Conservation (phyloP, 2,329 filamentous ascomycete species). For the Zymoseptoria tritici region DNA sequence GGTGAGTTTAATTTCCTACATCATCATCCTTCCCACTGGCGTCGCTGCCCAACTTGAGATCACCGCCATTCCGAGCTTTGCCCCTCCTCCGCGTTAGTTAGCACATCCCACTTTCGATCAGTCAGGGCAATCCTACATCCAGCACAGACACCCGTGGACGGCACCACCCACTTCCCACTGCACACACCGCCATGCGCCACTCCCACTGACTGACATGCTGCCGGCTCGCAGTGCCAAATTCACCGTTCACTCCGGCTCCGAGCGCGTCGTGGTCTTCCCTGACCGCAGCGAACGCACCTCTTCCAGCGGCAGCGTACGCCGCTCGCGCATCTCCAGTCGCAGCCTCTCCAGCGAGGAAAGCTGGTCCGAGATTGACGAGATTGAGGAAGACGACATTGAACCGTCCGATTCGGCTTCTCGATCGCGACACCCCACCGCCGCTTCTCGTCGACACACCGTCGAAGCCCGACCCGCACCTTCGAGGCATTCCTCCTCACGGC, state of each 20-base stretch:
- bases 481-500: constrained; percentile 34
- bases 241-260: constrained; percentile 17
- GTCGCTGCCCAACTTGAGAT: not conserved
- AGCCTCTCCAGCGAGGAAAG: constrained; percentile 24
- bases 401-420: constrained; percentile 45
- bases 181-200: not conserved
- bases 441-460: constrained; percentile 28
- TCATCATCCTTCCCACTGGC: not conserved
- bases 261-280: constrained; percentile 21
- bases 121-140: not conserved
- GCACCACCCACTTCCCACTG: not conserved
- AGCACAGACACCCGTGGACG: too few relatives aligned
- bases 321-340: constrained; percentile 22
- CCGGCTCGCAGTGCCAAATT: constrained; percentile 18
- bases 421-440: constrained; percentile 23
- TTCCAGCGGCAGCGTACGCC: constrained; percentile 25
- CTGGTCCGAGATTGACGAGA: constrained; percentile 25
- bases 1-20: not conserved
- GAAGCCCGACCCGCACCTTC: constrained; percentile 29
- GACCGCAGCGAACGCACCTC: constrained; percentile 16
- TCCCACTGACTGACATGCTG: constrained; percentile 5
- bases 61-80: not conserved
- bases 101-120: not conserved
- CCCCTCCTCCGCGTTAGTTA: not conserved
- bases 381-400: constrained; percentile 38